Evolutionary conservation across 345 rosid genomes (phyloP).

Genomic region (Eucalyptus camaldulensis): DNA sequence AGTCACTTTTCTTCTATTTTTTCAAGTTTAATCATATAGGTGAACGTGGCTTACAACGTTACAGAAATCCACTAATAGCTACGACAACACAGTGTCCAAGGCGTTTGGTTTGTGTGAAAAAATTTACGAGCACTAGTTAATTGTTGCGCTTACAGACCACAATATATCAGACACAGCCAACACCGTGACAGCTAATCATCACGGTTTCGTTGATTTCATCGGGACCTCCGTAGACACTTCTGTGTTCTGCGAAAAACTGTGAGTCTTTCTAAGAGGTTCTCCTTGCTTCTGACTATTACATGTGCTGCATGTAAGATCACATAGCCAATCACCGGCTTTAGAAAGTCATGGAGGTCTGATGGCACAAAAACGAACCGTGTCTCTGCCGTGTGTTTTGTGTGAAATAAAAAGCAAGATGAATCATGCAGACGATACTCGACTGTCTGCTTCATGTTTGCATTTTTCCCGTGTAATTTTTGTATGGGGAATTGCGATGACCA

Average conservation of each 20-base stretch:
- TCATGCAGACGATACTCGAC: background rate
- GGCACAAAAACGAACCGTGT: background rate
- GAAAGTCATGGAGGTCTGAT: background rate
- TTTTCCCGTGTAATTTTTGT: background rate
- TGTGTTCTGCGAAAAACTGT: background rate
- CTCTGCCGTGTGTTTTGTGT: background rate
- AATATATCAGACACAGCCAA: background rate
- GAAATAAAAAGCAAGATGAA: background rate
- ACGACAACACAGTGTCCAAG: background rate
- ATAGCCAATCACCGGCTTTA: background rate
- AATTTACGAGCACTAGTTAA: background rate
- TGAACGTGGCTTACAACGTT: background rate
- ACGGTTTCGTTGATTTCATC: background rate
- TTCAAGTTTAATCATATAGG: background rate
- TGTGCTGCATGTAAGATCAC: background rate
- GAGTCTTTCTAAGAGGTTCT: background rate
- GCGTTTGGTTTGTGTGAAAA: background rate
- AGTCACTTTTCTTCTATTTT: background rate
- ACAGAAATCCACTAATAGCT: background rate
- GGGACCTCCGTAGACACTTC: background rate
- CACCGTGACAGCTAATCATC: background rate
- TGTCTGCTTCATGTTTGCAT: background rate
- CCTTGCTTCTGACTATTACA: background rate
- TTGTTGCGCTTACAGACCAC: background rate
- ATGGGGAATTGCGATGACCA: background rate